phyloP scores from a whole-genome alignment of 108 stramenopile species.

The Skeletonema menzelii region DNA sequence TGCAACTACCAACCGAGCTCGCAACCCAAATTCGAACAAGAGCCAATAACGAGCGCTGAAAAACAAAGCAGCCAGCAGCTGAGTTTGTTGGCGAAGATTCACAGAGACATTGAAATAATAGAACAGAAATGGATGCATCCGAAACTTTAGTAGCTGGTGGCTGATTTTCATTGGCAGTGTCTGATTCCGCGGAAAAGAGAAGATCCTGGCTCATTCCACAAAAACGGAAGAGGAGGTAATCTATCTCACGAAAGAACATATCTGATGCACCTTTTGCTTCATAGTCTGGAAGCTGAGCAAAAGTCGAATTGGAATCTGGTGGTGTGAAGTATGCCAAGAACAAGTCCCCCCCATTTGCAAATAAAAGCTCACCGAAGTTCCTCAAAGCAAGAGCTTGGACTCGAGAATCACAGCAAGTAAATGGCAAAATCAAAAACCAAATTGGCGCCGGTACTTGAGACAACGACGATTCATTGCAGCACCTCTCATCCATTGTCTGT shows the following conservation, averaged over 20 bases:
- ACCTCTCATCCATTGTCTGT: neutral
- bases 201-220: slow-evolving; percentile 14
- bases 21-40: slow-evolving; percentile 45
- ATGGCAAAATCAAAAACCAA: slow-evolving; percentile 34
- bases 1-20: slow-evolving; percentile 13
- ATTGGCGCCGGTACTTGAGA: slow-evolving; percentile 7
- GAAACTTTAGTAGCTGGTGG: neutral
- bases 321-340: slow-evolving; percentile 27
- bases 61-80: slow-evolving; percentile 5
- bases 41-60: slow-evolving; percentile 29
- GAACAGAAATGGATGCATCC: slow-evolving; percentile 14
- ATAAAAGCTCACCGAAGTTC: slow-evolving; percentile 11
- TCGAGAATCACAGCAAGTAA: slow-evolving; percentile 10
- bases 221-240: slow-evolving; percentile 19
- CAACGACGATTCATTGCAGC: neutral
- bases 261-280: neutral
- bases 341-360: slow-evolving; percentile 18
- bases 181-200: slow-evolving; percentile 11
- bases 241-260: slow-evolving; percentile 35
- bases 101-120: slow-evolving; percentile 23
- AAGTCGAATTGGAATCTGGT: neutral
- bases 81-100: slow-evolving; percentile 16
- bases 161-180: neutral
- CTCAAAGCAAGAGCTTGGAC: slow-evolving; percentile 15
- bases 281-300: slow-evolving; percentile 2